These are phyloP conservation scores for Phytophthora syringae DNA, from an alignment of 352 stramenopile species.

Conservation along the genomic window DNA sequence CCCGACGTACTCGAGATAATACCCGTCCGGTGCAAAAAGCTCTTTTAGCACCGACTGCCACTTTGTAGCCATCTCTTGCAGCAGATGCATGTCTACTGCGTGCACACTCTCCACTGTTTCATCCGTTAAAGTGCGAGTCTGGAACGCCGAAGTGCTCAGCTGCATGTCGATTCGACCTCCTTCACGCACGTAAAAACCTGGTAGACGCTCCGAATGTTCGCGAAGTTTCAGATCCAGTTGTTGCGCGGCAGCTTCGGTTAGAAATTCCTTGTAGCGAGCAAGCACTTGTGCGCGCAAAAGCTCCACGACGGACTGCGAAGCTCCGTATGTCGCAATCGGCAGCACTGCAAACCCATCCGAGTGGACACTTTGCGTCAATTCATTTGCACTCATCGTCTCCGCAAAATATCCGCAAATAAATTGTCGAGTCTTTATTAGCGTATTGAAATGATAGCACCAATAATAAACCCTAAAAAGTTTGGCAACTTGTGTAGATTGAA, in stretches of 20 bases:
- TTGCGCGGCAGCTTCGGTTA: constrained; percentile 34
- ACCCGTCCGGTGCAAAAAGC: constrained; percentile 25
- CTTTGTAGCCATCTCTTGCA: constrained; percentile 36
- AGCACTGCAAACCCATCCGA: constrained; percentile 59
- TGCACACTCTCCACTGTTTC: constrained; percentile 7
- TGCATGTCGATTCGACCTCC: constrained; percentile 80
- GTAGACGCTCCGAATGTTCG: constrained; percentile 59
- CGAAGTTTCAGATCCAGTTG: constrained; percentile 39
- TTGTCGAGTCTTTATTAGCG: neutral
- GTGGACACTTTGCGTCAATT: constrained; percentile 40
- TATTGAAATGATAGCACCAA: neutral
- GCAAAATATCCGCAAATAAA: no score
- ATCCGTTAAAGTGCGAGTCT: constrained; percentile 10
- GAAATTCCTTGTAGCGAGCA: constrained; percentile 43
- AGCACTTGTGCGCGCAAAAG: constrained; percentile 38
- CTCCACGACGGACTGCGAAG: constrained; percentile 22
- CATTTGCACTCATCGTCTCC: constrained; percentile 27
- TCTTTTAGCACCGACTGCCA: constrained; percentile 40
- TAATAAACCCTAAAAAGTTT: no score
- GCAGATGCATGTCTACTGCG: constrained; percentile 34
- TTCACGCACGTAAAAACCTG: constrained; percentile 75
- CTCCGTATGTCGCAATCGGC: constrained; percentile 17
- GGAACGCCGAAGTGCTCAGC: constrained; percentile 36
- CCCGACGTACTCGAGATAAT: constrained; percentile 71
- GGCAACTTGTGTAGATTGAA: neutral